Conservation (phyloP, 495 filamentous ascomycete genomes). For the Glonium stellatum region DNA sequence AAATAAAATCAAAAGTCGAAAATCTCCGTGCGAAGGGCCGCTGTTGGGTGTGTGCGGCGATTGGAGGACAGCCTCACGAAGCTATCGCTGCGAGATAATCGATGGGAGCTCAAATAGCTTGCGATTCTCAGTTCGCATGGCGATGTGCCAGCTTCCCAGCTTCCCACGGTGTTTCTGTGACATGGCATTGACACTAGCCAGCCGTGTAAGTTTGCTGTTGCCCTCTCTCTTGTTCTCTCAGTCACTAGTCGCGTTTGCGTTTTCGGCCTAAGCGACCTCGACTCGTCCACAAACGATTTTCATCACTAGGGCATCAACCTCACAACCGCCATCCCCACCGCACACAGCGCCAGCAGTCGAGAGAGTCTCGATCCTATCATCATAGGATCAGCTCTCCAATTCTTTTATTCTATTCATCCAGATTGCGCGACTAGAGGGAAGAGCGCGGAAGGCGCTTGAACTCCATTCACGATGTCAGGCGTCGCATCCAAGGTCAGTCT, state of each 20-base stretch:
- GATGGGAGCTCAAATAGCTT: background rate
- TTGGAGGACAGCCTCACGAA: no score
- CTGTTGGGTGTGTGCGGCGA: no score
- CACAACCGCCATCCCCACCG: slow-evolving; percentile 8
- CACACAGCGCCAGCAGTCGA: background rate
- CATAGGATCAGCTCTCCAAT: slow-evolving; percentile 25
- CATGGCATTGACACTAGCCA: background rate
- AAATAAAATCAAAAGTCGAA: no score
- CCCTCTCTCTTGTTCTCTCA: background rate
- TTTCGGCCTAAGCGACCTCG: slow-evolving; percentile 13
- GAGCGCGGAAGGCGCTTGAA: slow-evolving; percentile 35
- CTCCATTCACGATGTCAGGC: slow-evolving; percentile 30
- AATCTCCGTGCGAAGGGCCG: no score
- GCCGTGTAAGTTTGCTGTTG: background rate
- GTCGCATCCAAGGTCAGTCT: slow-evolving; percentile 39
- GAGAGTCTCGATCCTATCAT: slow-evolving; percentile 25
- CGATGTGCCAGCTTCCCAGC: no score
- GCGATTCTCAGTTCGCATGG: no score
- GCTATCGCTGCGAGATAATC: background rate
- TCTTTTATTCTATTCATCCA: slow-evolving; percentile 3
- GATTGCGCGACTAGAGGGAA: slow-evolving; percentile 29
- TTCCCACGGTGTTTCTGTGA: background rate
- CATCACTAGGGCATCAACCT: slow-evolving; percentile 10
- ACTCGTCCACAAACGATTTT: slow-evolving; percentile 15
- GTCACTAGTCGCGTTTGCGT: background rate